A percentile compares a stretch with the other conserved stretches of the same genome.
Conservation (phyloP, 1,139 yeast species). For the Wickerhamomyces sp. region DNA sequence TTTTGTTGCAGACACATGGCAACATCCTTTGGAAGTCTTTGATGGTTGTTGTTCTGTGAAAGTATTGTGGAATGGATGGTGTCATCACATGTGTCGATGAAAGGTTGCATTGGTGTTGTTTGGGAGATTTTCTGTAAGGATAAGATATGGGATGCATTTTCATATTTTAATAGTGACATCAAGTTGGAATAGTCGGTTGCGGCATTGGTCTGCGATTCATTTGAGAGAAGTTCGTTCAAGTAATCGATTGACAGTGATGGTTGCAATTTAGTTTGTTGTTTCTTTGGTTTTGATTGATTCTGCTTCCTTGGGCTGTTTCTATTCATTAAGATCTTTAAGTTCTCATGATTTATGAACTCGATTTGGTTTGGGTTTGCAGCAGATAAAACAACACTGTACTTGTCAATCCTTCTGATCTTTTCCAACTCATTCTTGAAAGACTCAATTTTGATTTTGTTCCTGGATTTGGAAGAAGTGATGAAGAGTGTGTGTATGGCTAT, state of each 20-base stretch:
- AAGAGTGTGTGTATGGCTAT: not conserved
- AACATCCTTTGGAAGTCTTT: constrained; percentile 23
- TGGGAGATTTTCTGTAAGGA: constrained; percentile 37
- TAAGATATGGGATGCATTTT: constrained; percentile 27
- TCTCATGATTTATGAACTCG: constrained; percentile 22
- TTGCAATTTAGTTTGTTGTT: constrained; percentile 1
- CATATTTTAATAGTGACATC: constrained; percentile 16
- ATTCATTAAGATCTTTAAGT: constrained; percentile 17
- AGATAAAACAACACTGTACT: constrained; percentile 3
- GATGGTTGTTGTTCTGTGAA: constrained; percentile 21
- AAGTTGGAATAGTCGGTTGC: constrained; percentile 12
- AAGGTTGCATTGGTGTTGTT: constrained; percentile 37
- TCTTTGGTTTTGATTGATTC: too few species aligned
- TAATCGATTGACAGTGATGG: constrained; percentile 1
- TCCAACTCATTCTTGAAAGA: constrained; percentile 21
- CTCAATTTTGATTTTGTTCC: constrained; percentile 19
- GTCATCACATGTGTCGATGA: constrained; percentile 49
- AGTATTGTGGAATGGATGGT: constrained; percentile 35
- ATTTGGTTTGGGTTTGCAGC: constrained; percentile 7
- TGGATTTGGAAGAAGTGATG: not conserved
- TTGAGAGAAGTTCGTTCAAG: constrained; percentile 5
- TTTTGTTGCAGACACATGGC: constrained; percentile 40
- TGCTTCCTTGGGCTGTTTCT: not conserved
- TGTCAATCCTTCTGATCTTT: constrained; percentile 8
- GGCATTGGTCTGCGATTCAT: constrained; percentile 5